These are phyloP conservation scores for Barnettozyma pratensis DNA, from an alignment of 805 yeast species.

Conservation along the genomic window DNA sequence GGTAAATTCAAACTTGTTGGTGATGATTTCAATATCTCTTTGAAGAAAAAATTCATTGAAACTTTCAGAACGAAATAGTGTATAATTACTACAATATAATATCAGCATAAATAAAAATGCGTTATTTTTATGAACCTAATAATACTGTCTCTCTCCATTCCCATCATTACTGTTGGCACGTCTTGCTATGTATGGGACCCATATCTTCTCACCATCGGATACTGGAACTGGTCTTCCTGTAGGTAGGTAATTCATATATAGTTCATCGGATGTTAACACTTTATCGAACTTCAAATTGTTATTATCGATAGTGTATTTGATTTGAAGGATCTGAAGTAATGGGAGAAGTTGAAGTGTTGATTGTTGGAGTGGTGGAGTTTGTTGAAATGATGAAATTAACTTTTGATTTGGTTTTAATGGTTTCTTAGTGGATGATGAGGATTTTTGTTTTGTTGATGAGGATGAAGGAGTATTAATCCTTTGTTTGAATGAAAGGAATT, in stretches of 20 bases:
- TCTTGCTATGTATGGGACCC: slow-evolving; percentile 14
- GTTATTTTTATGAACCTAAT: background rate
- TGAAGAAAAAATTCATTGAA: slow-evolving; percentile 40
- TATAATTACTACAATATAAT: background rate
- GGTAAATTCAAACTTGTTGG: slow-evolving; percentile 50
- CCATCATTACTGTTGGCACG: background rate
- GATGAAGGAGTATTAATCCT: slow-evolving; percentile 5
- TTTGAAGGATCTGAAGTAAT: slow-evolving; percentile 33
- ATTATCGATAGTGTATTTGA: slow-evolving; percentile 41
- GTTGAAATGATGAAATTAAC: slow-evolving; percentile 7
- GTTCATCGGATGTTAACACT: slow-evolving; percentile 11
- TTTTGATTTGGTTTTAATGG: slow-evolving; percentile 3
- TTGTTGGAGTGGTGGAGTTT: slow-evolving; percentile 16
- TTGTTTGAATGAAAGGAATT: slow-evolving; percentile 12
- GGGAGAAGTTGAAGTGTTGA: slow-evolving; percentile 38
- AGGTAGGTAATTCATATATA: slow-evolving; percentile 16
- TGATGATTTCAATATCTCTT: slow-evolving; percentile 33
- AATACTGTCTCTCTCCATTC: background rate
- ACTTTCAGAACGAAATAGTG: slow-evolving; percentile 21
- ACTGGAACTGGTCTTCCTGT: slow-evolving; percentile 23
- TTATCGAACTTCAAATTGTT: slow-evolving; percentile 22
- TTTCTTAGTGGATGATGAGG: background rate
- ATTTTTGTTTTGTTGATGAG: background rate
- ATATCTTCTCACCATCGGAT: slow-evolving; percentile 9
- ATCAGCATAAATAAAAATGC: too few relatives aligned